A percentile compares a stretch with the other conserved stretches of the same genome.
phyloP scores from a whole-genome alignment of 2,329 filamentous ascomycete species.

The Fusarium gaditjirri region DNA sequence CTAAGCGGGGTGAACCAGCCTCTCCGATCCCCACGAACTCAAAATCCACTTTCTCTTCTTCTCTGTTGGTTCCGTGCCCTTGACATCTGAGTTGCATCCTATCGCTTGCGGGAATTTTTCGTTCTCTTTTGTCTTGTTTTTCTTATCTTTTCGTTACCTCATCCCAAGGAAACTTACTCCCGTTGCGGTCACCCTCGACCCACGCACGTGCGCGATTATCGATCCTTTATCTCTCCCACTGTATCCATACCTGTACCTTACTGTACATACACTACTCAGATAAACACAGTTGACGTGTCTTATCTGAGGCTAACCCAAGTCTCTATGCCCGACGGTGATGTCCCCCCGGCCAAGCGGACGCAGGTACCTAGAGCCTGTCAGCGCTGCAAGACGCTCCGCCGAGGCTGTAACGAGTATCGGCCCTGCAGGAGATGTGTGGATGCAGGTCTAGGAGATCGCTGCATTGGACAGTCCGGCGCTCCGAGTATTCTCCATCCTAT shows the following conservation, averaged over 20 bases:
- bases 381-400: constrained; percentile 55
- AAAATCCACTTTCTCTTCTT: neutral
- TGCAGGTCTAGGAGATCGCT: constrained; percentile 55
- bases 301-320: neutral
- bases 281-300: neutral
- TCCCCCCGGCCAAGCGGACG: constrained; percentile 48
- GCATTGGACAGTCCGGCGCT: constrained; percentile 40
- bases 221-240: neutral
- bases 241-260: neutral
- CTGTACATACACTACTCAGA: neutral
- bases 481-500: constrained; percentile 13
- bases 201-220: constrained; percentile 32
- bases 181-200: neutral
- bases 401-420: constrained; percentile 57
- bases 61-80: neutral
- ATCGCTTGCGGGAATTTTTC: neutral
- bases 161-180: constrained; percentile 9
- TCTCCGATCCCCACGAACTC: neutral
- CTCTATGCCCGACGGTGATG: constrained; percentile 18
- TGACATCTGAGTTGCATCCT: neutral
- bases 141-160: constrained; percentile 26
- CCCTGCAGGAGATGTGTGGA: constrained; percentile 56
- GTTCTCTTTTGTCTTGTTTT: neutral
- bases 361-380: constrained; percentile 58
- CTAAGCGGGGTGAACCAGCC: constrained; percentile 14